Base-by-base conservation (phyloP, 768 basidiomycete species). In the Hydnum rufescens region DNA sequence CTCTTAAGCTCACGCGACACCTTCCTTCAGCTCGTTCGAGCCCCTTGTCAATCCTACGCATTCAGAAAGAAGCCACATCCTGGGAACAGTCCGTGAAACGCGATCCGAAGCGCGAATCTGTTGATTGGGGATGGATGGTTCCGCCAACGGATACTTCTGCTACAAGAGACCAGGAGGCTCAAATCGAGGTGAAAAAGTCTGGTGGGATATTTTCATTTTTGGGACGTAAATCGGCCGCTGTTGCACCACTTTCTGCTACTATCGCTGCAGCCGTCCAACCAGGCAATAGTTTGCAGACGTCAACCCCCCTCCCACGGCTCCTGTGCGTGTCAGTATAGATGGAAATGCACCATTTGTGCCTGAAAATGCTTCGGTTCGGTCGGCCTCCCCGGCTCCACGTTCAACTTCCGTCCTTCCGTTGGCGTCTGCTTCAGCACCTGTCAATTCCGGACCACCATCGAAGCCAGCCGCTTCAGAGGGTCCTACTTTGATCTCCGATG, bases 121-220 rank as follows among this genome's bases (percentile, higher is more conserved):
- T 80, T 58, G 63, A 70, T 34, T 76, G 4, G 82, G 77, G n/a
- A 64, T 70, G 16, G 84, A 82, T 3, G 83, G 83, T 84, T 70
- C 77, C 55, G 73, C 82, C 30, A 64, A 82, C 8, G 76, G 70
- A 73, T 26, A 61, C 65, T 36, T 63, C 67, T n/a, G 62, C 71
- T 39, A 51, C 64, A 53, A 49, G 56, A 2, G 73, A 73, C 22
- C 62, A 66, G 3, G 61, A 63, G n/a, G 70, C 70, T 53, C 80
- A 73, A 26, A 8, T 47, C 8, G 44, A 26, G 13, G 66, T 61
- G 54, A 82, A 74, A 61, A 42, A 69, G 13, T 64, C 64, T 23
- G 68, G 75, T 4, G 72, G 80, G 5, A 60, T 86, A n/a, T 67
- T 86, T 32, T 84, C 83, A 3, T 82, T 87, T 62, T 82, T 80